A percentile compares a stretch with the other conserved stretches of the same genome.
phyloP scores from a whole-genome alignment of 2,329 filamentous ascomycete species.

The Aspergillus caelatus region DNA sequence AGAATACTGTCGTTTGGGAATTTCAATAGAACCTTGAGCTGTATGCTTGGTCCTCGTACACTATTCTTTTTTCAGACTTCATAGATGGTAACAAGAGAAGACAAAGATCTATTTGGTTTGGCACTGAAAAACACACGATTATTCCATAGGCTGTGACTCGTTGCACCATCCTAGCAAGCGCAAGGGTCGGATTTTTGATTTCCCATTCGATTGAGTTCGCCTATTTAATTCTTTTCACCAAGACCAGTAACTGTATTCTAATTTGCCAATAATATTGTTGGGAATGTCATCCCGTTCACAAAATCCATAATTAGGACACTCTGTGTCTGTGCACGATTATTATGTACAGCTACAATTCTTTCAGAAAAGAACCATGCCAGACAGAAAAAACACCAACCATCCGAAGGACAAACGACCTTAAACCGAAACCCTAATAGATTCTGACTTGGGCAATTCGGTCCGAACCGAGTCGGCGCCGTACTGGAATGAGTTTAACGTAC shows the following conservation, averaged over 20 bases:
- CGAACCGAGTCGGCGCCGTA: slow-evolving; percentile 3
- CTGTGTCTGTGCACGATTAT: too few species aligned
- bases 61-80: too few species aligned
- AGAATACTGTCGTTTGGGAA: slow-evolving; percentile 1
- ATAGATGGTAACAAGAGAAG: background rate
- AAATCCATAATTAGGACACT: background rate
- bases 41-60: too few species aligned
- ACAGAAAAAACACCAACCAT: slow-evolving; percentile 1
- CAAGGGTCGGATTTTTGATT: background rate
- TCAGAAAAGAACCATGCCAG: background rate
- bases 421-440: slow-evolving; percentile 4
- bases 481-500: slow-evolving; percentile 6
- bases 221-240: background rate
- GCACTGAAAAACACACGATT: background rate
- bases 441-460: slow-evolving; percentile 5
- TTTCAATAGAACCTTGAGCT: background rate
- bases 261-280: background rate
- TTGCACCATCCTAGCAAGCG: background rate
- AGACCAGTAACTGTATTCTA: background rate
- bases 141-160: background rate
- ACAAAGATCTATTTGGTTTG: background rate
- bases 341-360: background rate
- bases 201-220: background rate
- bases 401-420: slow-evolving; percentile 5
- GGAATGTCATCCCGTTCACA: background rate